phyloP scores from a whole-genome alignment of 192 early-diverging fungal species.

The Oehlia diaphana region DNA sequence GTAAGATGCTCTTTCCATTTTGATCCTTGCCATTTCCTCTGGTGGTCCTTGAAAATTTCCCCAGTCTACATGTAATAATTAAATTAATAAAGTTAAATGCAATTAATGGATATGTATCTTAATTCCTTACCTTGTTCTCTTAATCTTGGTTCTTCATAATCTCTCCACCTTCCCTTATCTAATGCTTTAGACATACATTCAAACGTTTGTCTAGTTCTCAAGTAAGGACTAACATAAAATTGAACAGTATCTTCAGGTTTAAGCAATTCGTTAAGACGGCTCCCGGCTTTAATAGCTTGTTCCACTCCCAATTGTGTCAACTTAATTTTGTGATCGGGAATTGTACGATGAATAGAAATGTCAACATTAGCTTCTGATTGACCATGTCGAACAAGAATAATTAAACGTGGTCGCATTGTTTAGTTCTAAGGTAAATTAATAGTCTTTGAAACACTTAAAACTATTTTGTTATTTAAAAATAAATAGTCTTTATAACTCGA shows the following conservation, averaged over 20 bases:
- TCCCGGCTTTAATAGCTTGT: slow-evolving; percentile 11
- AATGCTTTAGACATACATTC: slow-evolving; percentile 10
- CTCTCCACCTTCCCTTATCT: slow-evolving; percentile 20
- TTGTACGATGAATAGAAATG: slow-evolving; percentile 11
- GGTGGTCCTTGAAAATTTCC: slow-evolving; percentile 19
- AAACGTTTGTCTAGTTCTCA: slow-evolving; percentile 22
- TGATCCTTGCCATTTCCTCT: slow-evolving; percentile 16
- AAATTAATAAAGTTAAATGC: neutral
- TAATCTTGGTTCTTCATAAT: slow-evolving; percentile 24
- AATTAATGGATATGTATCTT: neutral
- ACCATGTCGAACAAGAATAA: slow-evolving; percentile 27
- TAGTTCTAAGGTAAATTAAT: neutral
- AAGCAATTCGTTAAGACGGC: neutral
- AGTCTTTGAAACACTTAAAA: neutral
- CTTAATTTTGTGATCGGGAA: slow-evolving; percentile 25
- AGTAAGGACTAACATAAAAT: slow-evolving; percentile 26
- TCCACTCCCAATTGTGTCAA: slow-evolving; percentile 9
- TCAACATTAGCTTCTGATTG: slow-evolving; percentile 28
- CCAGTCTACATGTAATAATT: slow-evolving; percentile 1
- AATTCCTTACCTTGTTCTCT: slow-evolving; percentile 27
- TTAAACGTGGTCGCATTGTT: slow-evolving; percentile 9
- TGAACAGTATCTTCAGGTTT: slow-evolving; percentile 7
- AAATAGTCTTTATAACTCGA: no score
- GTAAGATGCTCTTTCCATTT: slow-evolving; percentile 2
- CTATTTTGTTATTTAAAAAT: neutral